Evolutionary conservation across 768 basidiomycete species (phyloP), one percentile per base, ranked within the genome.

Genomic region (Pleurotus platypus): DNA sequence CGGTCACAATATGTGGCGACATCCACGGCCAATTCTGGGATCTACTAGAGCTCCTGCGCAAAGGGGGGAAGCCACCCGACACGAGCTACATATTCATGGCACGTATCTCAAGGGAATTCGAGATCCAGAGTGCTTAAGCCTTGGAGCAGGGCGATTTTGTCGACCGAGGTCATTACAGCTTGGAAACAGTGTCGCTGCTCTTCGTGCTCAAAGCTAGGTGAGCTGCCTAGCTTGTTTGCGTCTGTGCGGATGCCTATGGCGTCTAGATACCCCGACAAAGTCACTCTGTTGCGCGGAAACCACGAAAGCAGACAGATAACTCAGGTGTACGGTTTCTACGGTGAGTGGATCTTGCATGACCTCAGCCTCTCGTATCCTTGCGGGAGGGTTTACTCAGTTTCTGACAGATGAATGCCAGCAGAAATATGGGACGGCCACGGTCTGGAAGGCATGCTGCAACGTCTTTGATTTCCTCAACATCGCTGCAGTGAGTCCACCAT

Each of bases 11-110:
- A 62, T 92, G 91, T 66, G 95, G 95, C 27, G 95, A 98, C 68
- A 96, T 98, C 51, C 95, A 98, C 65, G 95, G 95, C 22, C 96
- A 98, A 69, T 97, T 97, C 72, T 98, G 94, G 89, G 96, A 98
- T 67, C 76, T 98, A 47, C 79, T 96, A 35, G 94, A 99, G 73
- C 74, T 99, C 49, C 76, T 97, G 63, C 75, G 89, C 63, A 87
- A 92, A 57, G 94, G 94, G 1, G 92, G 94, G 5, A 83, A 80
- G 60, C 86, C 93, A 8, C 93, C 93, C 7, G 89, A 87, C 53
- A 82, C 92, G 51, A 95, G 92, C 69, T 97, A 97, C 69, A 92
- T 97, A 47, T 97, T 97, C 72, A 97, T 97, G 93, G 89, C 83
- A 83, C 77, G 87, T 89, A 80, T 70, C 79, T 75, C 63, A 68